These are phyloP conservation scores for Combretum micranthum DNA, from an alignment of 345 rosid genomes.

Conservation along the genomic window DNA sequence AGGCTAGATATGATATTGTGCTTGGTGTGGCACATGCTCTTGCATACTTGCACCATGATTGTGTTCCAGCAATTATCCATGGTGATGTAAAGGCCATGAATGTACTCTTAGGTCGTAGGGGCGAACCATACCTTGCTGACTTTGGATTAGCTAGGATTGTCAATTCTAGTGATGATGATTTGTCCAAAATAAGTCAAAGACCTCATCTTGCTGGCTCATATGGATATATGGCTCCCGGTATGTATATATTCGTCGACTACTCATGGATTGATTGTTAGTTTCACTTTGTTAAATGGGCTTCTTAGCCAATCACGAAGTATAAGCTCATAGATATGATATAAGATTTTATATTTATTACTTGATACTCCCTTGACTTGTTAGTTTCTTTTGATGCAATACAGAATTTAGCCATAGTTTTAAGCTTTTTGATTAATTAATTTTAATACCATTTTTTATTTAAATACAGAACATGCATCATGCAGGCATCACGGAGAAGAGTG, in stretches of 20 bases:
- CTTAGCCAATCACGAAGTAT: no score
- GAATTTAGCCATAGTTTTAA: no score
- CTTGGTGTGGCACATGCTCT: conserved; percentile 88
- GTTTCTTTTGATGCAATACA: no score
- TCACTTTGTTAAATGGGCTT: not conserved
- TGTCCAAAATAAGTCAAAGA: conserved; percentile 38
- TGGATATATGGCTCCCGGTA: conserved; percentile 99
- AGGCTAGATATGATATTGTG: conserved; percentile 59
- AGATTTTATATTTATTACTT: no score
- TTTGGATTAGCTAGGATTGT: conserved; percentile 75
- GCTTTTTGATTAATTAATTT: no score
- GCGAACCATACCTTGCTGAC: conserved; percentile 79
- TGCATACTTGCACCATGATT: conserved; percentile 89
- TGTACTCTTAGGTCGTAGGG: conserved; percentile 61
- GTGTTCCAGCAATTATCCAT: conserved; percentile 77
- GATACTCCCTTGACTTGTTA: no score
- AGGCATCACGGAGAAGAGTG: conserved; percentile 76
- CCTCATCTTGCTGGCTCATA: conserved; percentile 91
- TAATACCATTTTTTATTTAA: no score
- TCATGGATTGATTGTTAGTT: not conserved
- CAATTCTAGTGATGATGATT: conserved; percentile 19
- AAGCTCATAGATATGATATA: no score
- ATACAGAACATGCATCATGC: conserved; percentile 79
- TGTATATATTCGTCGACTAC: not conserved
- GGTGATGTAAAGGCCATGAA: conserved; percentile 96